These are phyloP conservation scores for Polyporus tsugae DNA, from an alignment of 1,284 basidiomycete species.

Conservation along the genomic window DNA sequence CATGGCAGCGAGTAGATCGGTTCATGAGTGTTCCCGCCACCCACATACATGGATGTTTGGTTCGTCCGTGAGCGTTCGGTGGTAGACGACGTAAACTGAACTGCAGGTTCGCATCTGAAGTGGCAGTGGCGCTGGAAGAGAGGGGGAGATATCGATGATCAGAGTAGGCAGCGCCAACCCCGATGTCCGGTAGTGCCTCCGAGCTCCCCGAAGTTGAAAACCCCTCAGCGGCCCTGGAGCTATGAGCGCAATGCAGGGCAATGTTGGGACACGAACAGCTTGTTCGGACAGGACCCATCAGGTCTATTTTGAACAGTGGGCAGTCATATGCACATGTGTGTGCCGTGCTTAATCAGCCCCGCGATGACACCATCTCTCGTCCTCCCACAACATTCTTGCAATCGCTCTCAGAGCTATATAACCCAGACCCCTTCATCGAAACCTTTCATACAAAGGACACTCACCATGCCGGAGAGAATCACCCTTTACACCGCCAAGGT, in stretches of 20 bases:
- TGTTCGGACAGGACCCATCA: not conserved
- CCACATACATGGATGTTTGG: too few relatives aligned
- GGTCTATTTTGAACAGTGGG: not conserved
- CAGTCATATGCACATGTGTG: not conserved
- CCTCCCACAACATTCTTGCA: not conserved
- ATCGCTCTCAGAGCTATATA: not conserved
- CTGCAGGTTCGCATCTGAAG: too few relatives aligned
- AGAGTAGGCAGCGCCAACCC: not conserved
- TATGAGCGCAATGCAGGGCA: not conserved
- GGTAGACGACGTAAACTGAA: too few relatives aligned
- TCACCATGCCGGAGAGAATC: slow-evolving; percentile 32
- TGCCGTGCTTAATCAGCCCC: slow-evolving; percentile 1
- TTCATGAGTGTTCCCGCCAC: not conserved
- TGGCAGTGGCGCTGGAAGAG: not conserved
- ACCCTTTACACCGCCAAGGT: slow-evolving; percentile 37
- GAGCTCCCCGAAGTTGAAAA: too few relatives aligned
- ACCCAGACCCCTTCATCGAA: not conserved
- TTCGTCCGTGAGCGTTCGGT: too few relatives aligned
- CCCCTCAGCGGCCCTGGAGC: too few relatives aligned
- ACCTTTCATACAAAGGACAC: not conserved
- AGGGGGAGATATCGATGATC: not conserved
- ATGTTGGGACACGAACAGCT: not conserved
- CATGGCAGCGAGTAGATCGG: not conserved
- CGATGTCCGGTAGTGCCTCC: too few relatives aligned
- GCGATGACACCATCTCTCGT: slow-evolving; percentile 3